Percentiles rank a stretch among this genome's conserved stretches.
Conservation (phyloP, 2,329 filamentous ascomycete species). For the Sporothrix euskadiensis region DNA sequence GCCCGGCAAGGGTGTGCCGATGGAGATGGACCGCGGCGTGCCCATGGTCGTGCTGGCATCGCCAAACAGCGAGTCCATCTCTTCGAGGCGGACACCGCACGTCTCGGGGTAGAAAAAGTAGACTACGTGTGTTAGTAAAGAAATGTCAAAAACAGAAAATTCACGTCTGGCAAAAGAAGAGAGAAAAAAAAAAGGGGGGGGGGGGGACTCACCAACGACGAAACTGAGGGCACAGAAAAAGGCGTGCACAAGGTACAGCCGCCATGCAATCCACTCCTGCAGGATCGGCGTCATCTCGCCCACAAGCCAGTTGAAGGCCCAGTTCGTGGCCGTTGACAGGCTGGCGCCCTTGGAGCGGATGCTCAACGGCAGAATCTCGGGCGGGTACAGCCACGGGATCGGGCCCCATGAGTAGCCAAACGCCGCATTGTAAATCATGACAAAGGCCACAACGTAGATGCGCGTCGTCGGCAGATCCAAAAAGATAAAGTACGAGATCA, state of each 20-base stretch:
- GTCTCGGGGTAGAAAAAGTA: conserved; percentile 98
- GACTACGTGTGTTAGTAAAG: conserved; percentile 55
- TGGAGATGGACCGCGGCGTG: conserved; percentile 75
- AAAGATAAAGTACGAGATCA: conserved; percentile 94
- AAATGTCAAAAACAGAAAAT: background rate
- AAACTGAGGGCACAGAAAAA: conserved; percentile 97
- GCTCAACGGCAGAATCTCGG: conserved; percentile 95
- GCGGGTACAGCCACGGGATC: conserved; percentile 96
- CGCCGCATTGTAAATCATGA: conserved; percentile 97
- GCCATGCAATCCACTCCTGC: conserved; percentile 90
- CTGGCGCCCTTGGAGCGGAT: conserved; percentile 97
- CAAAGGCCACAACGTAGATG: conserved; percentile 83
- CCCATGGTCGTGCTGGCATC: conserved; percentile 80
- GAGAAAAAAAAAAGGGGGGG: conserved; percentile 56
- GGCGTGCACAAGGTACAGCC: conserved; percentile 90
- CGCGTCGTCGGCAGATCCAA: conserved; percentile 78
- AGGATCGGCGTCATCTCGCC: conserved; percentile 92
- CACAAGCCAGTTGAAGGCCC: conserved; percentile 98
- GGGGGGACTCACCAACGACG: conserved; percentile 77
- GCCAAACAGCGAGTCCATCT: conserved; percentile 94
- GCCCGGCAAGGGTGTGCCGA: conserved; percentile 73
- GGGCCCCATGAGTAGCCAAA: conserved; percentile 96
- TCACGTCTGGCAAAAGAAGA: too few relatives aligned
- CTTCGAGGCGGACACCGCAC: conserved; percentile 89
- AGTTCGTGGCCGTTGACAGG: conserved; percentile 93